Conservation (phyloP, 208 protist genomes). For the Entamoeba invadens region DNA sequence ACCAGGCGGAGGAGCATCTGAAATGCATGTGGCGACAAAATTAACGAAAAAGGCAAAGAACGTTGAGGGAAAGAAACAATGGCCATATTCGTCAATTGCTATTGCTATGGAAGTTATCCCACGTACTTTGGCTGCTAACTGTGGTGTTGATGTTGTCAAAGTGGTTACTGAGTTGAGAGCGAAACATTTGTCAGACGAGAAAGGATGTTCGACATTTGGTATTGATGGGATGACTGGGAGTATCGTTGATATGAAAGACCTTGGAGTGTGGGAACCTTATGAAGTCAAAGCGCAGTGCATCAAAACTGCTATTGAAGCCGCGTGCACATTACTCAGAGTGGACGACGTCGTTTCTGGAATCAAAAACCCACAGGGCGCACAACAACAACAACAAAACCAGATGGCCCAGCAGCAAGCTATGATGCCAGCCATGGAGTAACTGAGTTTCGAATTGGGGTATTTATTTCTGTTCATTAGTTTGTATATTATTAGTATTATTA, state of each 20-base stretch:
- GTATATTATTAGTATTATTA: no score
- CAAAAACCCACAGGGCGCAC: background rate
- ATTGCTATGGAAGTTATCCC: conserved; percentile 77
- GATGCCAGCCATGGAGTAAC: background rate
- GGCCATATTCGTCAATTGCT: conserved; percentile 80
- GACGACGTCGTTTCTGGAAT: conserved; percentile 92
- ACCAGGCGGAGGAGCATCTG: conserved; percentile 88
- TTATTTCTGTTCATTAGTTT: no score
- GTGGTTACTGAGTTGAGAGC: conserved; percentile 81
- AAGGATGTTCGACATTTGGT: background rate
- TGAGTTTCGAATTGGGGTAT: no score
- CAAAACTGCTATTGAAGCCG: conserved; percentile 88
- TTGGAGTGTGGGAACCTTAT: conserved; percentile 89
- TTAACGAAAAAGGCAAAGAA: conserved; percentile 73
- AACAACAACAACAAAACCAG: background rate
- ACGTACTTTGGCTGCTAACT: conserved; percentile 94
- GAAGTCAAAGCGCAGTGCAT: conserved; percentile 88
- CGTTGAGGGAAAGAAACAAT: conserved; percentile 80
- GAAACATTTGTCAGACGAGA: background rate
- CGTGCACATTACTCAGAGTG: conserved; percentile 88
- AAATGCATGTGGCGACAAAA: conserved; percentile 62
- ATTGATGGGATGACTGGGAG: conserved; percentile 21
- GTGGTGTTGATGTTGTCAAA: conserved; percentile 86
- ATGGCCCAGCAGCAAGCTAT: background rate
- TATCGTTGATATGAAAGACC: conserved; percentile 71